Evolutionary conservation across 2,329 filamentous ascomycete species (phyloP).

Genomic region (Westerdykella ornata): DNA sequence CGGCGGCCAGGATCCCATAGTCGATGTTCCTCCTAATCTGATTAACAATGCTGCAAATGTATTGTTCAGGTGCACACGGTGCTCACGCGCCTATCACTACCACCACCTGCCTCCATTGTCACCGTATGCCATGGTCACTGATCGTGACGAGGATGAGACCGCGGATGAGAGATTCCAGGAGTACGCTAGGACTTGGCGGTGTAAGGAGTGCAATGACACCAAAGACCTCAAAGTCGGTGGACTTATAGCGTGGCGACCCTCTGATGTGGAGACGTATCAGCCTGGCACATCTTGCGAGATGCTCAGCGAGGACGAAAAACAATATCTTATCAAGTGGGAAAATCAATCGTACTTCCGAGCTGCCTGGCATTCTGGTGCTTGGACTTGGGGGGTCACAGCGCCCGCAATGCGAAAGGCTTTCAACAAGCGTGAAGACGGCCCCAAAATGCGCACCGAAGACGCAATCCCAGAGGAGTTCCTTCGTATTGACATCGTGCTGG

Average conservation of each 20-base stretch:
- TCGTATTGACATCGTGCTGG: conserved; percentile 80
- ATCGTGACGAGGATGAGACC: conserved; percentile 44
- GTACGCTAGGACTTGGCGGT: conserved; percentile 70
- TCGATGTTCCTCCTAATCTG: conserved; percentile 53
- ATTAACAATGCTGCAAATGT: conserved; percentile 71
- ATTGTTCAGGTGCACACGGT: conserved; percentile 74
- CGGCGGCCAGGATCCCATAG: conserved; percentile 68
- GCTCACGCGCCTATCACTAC: conserved; percentile 74
- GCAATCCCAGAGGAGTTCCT: conserved; percentile 85
- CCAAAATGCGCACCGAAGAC: conserved; percentile 64
- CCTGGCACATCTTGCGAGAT: conserved; percentile 49
- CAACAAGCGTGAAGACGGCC: conserved; percentile 60
- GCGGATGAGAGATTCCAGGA: conserved; percentile 61
- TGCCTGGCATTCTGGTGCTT: conserved; percentile 80
- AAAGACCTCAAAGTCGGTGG: conserved; percentile 59
- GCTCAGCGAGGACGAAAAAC: conserved; percentile 69
- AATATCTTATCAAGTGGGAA: conserved; percentile 90
- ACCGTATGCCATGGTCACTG: conserved; percentile 39
- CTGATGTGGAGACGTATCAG: conserved; percentile 51
- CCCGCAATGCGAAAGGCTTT: conserved; percentile 66
- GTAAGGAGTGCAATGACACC: conserved; percentile 64
- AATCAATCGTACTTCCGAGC: conserved; percentile 73
- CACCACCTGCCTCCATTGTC: conserved; percentile 64
- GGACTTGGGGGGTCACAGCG: conserved; percentile 69
- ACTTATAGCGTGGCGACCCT: conserved; percentile 84